Percentiles rank a stretch among this genome's conserved stretches.
These are phyloP conservation scores for Cyberlindnera samutprakarnensis DNA, from an alignment of 805 yeast species.

Conservation along the genomic window DNA sequence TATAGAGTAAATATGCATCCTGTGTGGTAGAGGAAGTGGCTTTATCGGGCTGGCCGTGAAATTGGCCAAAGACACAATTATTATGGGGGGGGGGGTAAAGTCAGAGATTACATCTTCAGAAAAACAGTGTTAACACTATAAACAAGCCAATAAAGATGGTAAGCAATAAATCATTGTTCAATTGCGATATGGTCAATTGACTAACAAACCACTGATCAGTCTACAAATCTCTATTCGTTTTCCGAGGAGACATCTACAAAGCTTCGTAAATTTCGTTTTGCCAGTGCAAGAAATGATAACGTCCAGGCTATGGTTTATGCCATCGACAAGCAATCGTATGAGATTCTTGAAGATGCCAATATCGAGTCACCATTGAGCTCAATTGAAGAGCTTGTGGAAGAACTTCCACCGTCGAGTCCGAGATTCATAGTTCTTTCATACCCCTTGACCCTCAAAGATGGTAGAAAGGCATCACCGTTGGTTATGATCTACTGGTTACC, in stretches of 20 bases:
- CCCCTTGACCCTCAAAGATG: constrained; percentile 64
- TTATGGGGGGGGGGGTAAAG: background rate
- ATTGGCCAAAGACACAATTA: background rate
- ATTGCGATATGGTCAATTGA: background rate
- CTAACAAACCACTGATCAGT: constrained; percentile 17
- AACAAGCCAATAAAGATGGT: background rate
- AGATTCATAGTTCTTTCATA: constrained; percentile 70
- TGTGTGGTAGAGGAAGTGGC: too few relatives aligned
- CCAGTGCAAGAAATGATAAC: constrained; percentile 54
- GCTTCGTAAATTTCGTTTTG: constrained; percentile 65
- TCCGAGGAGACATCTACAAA: constrained; percentile 50
- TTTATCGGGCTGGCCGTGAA: too few relatives aligned
- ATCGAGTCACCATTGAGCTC: constrained; percentile 32
- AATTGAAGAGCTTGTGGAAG: constrained; percentile 62
- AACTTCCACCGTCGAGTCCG: constrained; percentile 76
- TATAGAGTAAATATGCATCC: too few relatives aligned
- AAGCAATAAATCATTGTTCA: constrained; percentile 1
- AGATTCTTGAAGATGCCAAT: constrained; percentile 40
- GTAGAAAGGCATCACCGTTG: constrained; percentile 65
- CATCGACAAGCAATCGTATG: constrained; percentile 53
- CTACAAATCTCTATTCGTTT: constrained; percentile 53
- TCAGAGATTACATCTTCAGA: too few relatives aligned
- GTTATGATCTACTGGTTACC: constrained; percentile 87
- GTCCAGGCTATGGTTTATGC: constrained; percentile 57
- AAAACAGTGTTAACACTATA: too few relatives aligned